These are phyloP conservation scores for Tolypocladium sp. DNA, from an alignment of 2,329 filamentous ascomycete genomes.

Conservation along the genomic window DNA sequence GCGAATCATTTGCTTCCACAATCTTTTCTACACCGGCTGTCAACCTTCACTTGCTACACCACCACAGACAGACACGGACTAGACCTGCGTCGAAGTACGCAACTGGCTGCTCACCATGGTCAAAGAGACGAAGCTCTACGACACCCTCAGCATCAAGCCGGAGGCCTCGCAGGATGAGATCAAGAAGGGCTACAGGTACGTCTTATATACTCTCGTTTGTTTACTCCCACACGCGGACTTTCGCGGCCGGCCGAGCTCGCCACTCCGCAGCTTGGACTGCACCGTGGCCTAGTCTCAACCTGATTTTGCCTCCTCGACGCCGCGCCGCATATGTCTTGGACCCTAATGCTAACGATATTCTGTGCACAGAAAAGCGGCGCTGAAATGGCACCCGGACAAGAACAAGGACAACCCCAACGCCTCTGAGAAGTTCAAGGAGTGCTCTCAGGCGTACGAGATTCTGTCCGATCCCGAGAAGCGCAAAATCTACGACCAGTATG, in stretches of 20 bases:
- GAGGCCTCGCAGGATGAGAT: slow-evolving; percentile 85
- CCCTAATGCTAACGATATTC: slow-evolving; percentile 23
- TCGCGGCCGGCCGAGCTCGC: background rate
- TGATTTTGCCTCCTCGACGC: background rate
- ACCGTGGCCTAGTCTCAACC: background rate
- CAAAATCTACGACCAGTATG: slow-evolving; percentile 89
- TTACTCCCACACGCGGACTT: background rate
- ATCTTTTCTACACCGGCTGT: no score
- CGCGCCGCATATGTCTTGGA: background rate
- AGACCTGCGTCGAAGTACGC: background rate
- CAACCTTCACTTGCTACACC: background rate
- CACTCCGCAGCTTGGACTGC: slow-evolving; percentile 2
- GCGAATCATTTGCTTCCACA: no score
- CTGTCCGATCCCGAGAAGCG: slow-evolving; percentile 95
- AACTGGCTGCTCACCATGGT: slow-evolving; percentile 57
- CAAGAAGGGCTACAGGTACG: slow-evolving; percentile 88
- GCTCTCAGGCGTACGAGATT: slow-evolving; percentile 96
- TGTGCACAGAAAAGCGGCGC: slow-evolving; percentile 61
- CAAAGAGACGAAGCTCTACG: slow-evolving; percentile 92
- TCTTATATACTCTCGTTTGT: slow-evolving; percentile 5
- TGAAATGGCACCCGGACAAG: slow-evolving; percentile 96
- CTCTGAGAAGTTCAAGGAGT: slow-evolving; percentile 94
- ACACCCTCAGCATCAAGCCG: slow-evolving; percentile 70
- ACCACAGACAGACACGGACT: background rate
- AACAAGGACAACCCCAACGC: slow-evolving; percentile 86